Evolutionary conservation across 495 filamentous ascomycete species (phyloP).

Genomic region (Amorphotheca resinae): DNA sequence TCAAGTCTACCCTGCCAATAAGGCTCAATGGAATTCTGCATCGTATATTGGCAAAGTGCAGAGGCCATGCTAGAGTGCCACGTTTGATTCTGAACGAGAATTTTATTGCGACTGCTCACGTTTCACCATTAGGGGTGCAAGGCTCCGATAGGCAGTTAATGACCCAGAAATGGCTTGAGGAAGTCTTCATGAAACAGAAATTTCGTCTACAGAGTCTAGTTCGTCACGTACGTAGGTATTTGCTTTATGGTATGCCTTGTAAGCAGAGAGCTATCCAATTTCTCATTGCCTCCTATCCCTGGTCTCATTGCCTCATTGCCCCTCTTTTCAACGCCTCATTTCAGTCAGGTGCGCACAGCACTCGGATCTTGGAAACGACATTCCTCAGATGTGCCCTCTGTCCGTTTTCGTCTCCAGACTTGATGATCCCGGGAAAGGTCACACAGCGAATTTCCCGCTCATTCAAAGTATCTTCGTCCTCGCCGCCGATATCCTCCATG

Average conservation of each 20-base stretch:
- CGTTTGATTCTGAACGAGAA: too few relatives aligned
- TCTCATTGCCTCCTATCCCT: neutral
- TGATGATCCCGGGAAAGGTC: slow-evolving; percentile 41
- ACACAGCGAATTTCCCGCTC: slow-evolving; percentile 24
- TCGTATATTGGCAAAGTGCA: too few relatives aligned
- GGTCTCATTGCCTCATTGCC: neutral
- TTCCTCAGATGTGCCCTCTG: slow-evolving; percentile 38
- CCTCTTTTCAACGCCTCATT: neutral
- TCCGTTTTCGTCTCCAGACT: slow-evolving; percentile 43
- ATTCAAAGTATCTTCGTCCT: slow-evolving; percentile 40
- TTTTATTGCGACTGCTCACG: too few relatives aligned
- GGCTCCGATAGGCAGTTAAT: too few relatives aligned
- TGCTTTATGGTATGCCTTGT: too few relatives aligned
- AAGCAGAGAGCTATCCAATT: neutral
- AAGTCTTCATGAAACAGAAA: too few relatives aligned
- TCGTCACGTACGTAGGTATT: slow-evolving; percentile 1
- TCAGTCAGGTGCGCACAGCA: slow-evolving; percentile 39
- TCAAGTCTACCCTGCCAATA: too few relatives aligned
- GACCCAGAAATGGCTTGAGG: too few relatives aligned
- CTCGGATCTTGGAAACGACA: slow-evolving; percentile 40
- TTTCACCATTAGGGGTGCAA: too few relatives aligned
- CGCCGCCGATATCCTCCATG: slow-evolving; percentile 46
- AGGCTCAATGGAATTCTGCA: too few relatives aligned
- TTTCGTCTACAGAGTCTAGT: neutral
- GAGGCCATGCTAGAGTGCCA: too few relatives aligned